Evolutionary conservation across 1,139 yeast genomes (phyloP).

Genomic region (Kurtzmaniella quercitrusa): DNA sequence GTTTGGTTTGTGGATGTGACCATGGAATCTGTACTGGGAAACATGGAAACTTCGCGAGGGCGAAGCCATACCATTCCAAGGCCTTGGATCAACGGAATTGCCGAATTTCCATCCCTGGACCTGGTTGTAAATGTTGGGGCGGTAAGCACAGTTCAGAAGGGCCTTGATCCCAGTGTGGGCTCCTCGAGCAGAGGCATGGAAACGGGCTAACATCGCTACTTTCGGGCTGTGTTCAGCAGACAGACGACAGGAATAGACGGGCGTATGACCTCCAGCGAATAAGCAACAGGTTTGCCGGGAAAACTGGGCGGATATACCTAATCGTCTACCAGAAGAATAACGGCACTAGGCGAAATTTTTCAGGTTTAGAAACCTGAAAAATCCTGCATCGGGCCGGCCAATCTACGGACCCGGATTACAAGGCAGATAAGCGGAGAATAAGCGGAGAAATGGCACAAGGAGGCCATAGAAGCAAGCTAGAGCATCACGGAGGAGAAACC

Average conservation of each 20-base stretch:
- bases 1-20: slow-evolving; percentile 83
- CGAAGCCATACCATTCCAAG: not conserved
- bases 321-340: not conserved
- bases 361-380: no score
- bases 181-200: not conserved
- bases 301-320: not conserved
- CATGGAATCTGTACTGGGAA: slow-evolving; percentile 45
- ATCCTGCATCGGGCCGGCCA: not conserved
- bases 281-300: not conserved
- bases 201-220: not conserved
- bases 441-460: no score
- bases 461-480: no score
- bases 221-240: not conserved
- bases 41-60: slow-evolving; percentile 16
- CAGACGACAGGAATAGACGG: no score
- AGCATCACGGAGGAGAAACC: no score
- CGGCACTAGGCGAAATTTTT: no score
- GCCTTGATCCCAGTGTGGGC: not conserved
- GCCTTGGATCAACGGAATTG: not conserved
- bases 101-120: not conserved
- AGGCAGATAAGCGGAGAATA: not conserved
- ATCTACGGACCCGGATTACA: not conserved
- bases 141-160: not conserved
- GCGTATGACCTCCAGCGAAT: not conserved
- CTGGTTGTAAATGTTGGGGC: not conserved